Conservation (phyloP, 495 filamentous ascomycete genomes). For the Aspergillus haitiensis region DNA sequence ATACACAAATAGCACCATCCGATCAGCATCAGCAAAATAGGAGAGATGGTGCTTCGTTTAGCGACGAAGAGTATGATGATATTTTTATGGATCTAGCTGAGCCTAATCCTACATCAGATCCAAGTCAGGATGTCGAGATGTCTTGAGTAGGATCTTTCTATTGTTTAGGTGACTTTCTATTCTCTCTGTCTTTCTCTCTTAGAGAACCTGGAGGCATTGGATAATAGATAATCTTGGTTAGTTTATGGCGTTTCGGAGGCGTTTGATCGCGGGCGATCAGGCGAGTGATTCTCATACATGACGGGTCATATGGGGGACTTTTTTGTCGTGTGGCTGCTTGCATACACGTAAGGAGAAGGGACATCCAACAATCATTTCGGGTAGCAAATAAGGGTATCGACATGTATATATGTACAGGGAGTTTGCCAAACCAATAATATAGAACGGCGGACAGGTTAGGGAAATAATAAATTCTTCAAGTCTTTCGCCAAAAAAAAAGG, state of each 20-base stretch:
- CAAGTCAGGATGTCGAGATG: conserved; percentile 46
- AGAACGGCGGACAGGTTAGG: neutral
- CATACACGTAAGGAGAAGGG: neutral
- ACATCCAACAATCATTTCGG: conserved; percentile 2
- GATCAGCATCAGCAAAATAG: neutral
- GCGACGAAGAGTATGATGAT: conserved; percentile 59
- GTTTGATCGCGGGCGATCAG: conserved; percentile 6
- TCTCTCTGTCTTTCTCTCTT: neutral
- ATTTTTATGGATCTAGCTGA: conserved; percentile 47
- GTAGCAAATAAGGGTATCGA: conserved; percentile 17
- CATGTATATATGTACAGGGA: conserved; percentile 18
- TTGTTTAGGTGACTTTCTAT: neutral
- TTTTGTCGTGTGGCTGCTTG: neutral
- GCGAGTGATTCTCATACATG: neutral
- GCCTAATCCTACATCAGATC: neutral
- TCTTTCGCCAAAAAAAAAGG: neutral
- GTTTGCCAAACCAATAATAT: conserved; percentile 2
- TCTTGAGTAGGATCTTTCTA: conserved; percentile 19
- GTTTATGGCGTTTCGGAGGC: conserved; percentile 4
- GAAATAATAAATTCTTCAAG: neutral
- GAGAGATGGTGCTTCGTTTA: conserved; percentile 32
- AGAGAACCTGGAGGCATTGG: neutral
- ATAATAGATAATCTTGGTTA: neutral
- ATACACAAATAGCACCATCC: conserved; percentile 15
- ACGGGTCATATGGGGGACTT: neutral